These are phyloP conservation scores for Penicillium cosmopolitanum DNA, from an alignment of 495 filamentous ascomycete genomes.

Conservation along the genomic window DNA sequence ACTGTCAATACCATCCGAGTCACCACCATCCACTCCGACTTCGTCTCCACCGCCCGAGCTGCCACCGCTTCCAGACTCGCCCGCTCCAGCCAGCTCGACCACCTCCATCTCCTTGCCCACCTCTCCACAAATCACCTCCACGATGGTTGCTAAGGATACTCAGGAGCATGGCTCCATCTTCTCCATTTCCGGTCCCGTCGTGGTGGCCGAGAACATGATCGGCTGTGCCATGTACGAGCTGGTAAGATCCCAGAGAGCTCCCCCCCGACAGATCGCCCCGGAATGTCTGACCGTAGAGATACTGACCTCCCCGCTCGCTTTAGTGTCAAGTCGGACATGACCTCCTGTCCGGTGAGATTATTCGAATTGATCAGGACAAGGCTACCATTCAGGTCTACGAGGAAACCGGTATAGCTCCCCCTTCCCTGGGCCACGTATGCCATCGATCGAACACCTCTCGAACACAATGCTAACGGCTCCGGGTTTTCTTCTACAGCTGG, in stretches of 20 bases:
- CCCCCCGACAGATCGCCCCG: slow-evolving; percentile 15
- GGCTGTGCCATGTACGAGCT: slow-evolving; percentile 99
- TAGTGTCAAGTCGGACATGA: slow-evolving; percentile 89
- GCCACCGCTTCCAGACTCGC: slow-evolving; percentile 59
- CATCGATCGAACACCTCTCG: slow-evolving; percentile 11
- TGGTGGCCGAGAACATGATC: slow-evolving; percentile 97
- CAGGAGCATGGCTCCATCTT: slow-evolving; percentile 62
- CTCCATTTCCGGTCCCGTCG: slow-evolving; percentile 75
- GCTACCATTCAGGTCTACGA: slow-evolving; percentile 99
- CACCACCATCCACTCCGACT: slow-evolving; percentile 21
- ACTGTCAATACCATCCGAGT: not conserved
- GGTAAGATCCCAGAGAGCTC: slow-evolving; percentile 52
- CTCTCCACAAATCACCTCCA: slow-evolving; percentile 45
- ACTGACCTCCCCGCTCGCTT: slow-evolving; percentile 6
- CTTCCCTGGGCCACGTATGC: slow-evolving; percentile 16
- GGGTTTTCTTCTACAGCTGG: slow-evolving; percentile 62
- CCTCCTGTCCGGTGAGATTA: slow-evolving; percentile 91
- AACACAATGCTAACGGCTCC: slow-evolving; percentile 25
- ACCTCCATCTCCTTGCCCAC: slow-evolving; percentile 42
- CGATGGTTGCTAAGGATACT: slow-evolving; percentile 61
- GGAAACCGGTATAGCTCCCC: slow-evolving; percentile 75
- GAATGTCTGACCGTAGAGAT: slow-evolving; percentile 10
- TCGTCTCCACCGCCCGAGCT: slow-evolving; percentile 48
- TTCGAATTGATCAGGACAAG: slow-evolving; percentile 93
- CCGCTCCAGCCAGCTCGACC: slow-evolving; percentile 45